Evolutionary conservation across 148 eudicot species (phyloP), one percentile per base, ranked within the genome.

Genomic region (Chenopodium berlandieri): DNA sequence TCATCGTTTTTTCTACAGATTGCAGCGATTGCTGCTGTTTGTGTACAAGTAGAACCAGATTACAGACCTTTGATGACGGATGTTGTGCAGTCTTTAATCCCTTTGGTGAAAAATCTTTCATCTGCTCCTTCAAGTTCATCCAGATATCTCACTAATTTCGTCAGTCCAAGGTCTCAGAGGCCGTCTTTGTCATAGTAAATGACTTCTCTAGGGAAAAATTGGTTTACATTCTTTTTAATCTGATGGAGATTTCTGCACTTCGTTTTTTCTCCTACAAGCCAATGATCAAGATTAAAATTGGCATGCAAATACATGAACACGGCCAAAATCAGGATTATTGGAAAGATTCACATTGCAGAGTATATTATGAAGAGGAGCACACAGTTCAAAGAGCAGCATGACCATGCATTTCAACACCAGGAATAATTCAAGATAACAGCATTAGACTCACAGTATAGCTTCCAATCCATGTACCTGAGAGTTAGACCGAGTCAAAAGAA

Each of bases 1-100:
- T 30, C 65, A n/a, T 0, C 12, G 11, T 75, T 17, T 22, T 37
- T 62, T 19, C 83, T 80, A 78, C 90, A 93, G 97, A 77, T 94
- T 23, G 97, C 98, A 20, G 98, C 98, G 4, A 94, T 94, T 71
- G 98, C 97, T 30, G 98, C 98, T 46, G 91, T 94, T 80, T 94
- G 98, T 65, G 90, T 94, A 80, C 98, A 94, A 80, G 85, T 93
- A 34, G 98, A 94, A 86, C 93, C 98, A 66, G 94, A 94, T 60
- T 94, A 94, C 86, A 89, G 96, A 66, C 98, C 96, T 47, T 82
- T 94, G 46, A 94, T 94, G 89, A 92, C 98, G 14, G 98, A 94
- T 73, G 91, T 94, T 7, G 98, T 94, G 81, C 98, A 94, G 81
- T 94, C 98, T 30, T 82, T 94, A 74, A 85, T 94, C 54, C 98